phyloP scores from a whole-genome alignment of 352 stramenopile genomes.

The Pythium aquatile region DNA sequence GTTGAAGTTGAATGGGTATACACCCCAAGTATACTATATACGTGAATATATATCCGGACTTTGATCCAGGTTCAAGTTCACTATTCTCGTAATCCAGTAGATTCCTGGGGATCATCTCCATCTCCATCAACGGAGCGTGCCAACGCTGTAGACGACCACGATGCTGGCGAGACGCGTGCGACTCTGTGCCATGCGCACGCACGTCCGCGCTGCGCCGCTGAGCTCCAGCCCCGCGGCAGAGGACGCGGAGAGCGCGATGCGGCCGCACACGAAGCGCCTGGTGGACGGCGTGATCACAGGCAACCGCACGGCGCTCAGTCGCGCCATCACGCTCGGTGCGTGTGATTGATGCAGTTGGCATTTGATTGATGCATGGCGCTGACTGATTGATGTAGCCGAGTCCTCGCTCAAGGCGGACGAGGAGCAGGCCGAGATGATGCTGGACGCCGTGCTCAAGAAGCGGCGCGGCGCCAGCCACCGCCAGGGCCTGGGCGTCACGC shows the following conservation, averaged over 20 bases:
- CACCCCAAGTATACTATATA: background rate
- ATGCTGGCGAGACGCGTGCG: background rate
- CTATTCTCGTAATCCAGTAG: background rate
- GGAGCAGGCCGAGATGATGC: slow-evolving; percentile 81
- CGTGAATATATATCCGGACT: background rate
- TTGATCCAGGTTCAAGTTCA: background rate
- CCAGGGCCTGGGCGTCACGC: slow-evolving; percentile 20
- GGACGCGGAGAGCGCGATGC: slow-evolving; percentile 10
- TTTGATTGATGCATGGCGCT: background rate
- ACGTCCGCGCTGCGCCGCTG: slow-evolving; percentile 1
- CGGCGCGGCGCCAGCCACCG: slow-evolving; percentile 41
- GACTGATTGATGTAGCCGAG: slow-evolving; percentile 48
- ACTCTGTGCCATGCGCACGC: background rate
- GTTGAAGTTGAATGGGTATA: background rate
- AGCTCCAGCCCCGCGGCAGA: background rate
- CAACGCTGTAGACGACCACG: background rate
- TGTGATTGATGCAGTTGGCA: background rate
- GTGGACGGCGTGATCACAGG: slow-evolving; percentile 51
- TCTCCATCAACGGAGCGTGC: background rate
- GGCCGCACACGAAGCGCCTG: slow-evolving; percentile 45
- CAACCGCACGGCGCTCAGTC: slow-evolving; percentile 66
- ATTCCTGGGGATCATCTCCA: background rate
- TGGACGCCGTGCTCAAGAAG: slow-evolving; percentile 79
- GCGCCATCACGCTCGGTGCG: slow-evolving; percentile 72
- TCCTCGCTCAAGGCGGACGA: slow-evolving; percentile 70